phyloP scores from a whole-genome alignment of 371 early-diverging fungal genomes.

The Batkoa obscura region DNA sequence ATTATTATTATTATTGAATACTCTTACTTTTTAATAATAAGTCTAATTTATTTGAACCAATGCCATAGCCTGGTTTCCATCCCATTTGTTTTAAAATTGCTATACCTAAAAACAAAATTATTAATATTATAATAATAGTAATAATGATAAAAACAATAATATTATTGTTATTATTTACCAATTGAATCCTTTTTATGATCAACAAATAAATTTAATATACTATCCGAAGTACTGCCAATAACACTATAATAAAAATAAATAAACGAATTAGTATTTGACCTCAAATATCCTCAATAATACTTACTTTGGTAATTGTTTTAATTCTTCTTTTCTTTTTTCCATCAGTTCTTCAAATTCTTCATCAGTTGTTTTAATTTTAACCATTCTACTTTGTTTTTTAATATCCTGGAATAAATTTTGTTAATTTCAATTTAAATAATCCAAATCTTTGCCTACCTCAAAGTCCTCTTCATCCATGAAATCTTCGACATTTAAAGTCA shows the following conservation, averaged over 20 bases:
- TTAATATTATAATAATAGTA: background rate
- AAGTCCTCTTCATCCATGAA: constrained; percentile 88
- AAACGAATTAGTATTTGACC: too few relatives aligned
- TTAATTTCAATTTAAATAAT: too few relatives aligned
- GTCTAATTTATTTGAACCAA: constrained; percentile 40
- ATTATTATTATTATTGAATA: too few relatives aligned
- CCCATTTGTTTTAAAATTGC: constrained; percentile 55
- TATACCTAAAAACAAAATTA: constrained; percentile 15
- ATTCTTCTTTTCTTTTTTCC: background rate
- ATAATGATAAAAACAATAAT: too few relatives aligned
- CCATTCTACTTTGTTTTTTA: constrained; percentile 1
- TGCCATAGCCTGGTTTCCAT: constrained; percentile 69
- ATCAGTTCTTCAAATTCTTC: constrained; percentile 7
- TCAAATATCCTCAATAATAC: background rate
- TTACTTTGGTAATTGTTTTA: background rate
- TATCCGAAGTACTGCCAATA: constrained; percentile 20
- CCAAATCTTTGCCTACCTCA: constrained; percentile 17
- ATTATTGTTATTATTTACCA: constrained; percentile 13
- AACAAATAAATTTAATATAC: constrained; percentile 29
- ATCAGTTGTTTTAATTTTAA: background rate
- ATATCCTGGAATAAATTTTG: too few relatives aligned
- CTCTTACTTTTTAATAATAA: constrained; percentile 3
- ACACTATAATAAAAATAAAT: constrained; percentile 14
- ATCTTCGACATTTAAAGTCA: constrained; percentile 41
- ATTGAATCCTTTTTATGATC: constrained; percentile 39